phyloP scores from a whole-genome alignment of 2,329 filamentous ascomycete genomes.

The Ilyonectria destructans region DNA sequence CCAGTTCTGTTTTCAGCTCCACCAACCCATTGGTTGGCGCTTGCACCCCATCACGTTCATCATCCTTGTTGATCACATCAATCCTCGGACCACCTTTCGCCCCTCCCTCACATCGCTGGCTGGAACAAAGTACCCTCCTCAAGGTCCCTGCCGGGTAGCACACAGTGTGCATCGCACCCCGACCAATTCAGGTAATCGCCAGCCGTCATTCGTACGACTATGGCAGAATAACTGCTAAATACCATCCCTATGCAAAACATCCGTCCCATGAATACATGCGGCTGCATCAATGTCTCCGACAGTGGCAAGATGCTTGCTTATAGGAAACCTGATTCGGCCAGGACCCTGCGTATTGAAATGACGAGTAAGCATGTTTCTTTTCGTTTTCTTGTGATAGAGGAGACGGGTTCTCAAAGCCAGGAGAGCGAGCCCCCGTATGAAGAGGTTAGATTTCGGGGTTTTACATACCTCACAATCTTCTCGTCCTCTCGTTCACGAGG shows the following conservation, averaged over 20 bases:
- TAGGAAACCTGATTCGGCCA: constrained; percentile 75
- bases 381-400: constrained; percentile 21
- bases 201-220: background rate
- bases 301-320: constrained; percentile 53
- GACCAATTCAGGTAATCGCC: background rate
- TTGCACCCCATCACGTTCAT: constrained; percentile 28
- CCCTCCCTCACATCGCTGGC: constrained; percentile 24
- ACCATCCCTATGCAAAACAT: background rate
- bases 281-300: constrained; percentile 30
- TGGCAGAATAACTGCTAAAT: background rate
- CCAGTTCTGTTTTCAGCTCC: constrained; percentile 3
- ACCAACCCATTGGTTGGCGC: constrained; percentile 18
- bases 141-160: background rate
- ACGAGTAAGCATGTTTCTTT: constrained; percentile 44
- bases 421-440: constrained; percentile 41
- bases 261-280: constrained; percentile 25
- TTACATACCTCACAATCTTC: constrained; percentile 95
- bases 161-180: background rate
- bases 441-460: constrained; percentile 48
- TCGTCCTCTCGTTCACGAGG: constrained; percentile 97
- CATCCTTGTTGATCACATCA: constrained; percentile 35
- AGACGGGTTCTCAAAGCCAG: constrained; percentile 39
- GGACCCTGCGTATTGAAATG: constrained; percentile 62
- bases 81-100: constrained; percentile 34
- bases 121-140: constrained; percentile 1